Percentiles rank a stretch among this genome's conserved stretches.
These are phyloP conservation scores for Yarrowia porcina DNA, from an alignment of 805 yeast genomes.

Conservation along the genomic window DNA sequence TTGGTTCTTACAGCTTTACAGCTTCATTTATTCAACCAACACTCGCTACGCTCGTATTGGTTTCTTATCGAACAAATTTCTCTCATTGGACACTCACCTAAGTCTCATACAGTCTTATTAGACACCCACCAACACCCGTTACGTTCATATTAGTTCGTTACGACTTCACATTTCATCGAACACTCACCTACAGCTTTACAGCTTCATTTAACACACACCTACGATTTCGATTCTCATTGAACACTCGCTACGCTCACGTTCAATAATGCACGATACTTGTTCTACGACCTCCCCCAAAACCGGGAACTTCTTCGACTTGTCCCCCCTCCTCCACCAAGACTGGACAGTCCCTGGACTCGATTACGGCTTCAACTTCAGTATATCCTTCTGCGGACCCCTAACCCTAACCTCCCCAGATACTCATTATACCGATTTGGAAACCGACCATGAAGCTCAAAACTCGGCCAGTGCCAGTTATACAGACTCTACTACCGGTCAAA, in stretches of 20 bases:
- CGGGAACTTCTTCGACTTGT: conserved; percentile 45
- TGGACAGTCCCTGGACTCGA: conserved; percentile 74
- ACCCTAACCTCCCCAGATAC: background rate
- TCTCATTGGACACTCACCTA: too few species aligned
- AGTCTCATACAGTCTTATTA: too few species aligned
- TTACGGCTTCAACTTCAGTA: conserved; percentile 65
- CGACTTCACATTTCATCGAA: too few species aligned
- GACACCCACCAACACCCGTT: too few species aligned
- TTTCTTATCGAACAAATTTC: too few species aligned
- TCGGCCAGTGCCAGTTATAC: conserved; percentile 57
- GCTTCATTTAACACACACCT: too few species aligned
- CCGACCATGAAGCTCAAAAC: conserved; percentile 36
- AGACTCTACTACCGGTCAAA: conserved; percentile 42
- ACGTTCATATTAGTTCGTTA: too few species aligned
- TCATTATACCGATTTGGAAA: background rate
- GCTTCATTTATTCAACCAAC: too few species aligned
- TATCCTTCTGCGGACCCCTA: conserved; percentile 52
- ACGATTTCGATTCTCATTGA: too few species aligned
- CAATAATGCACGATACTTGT: conserved; percentile 28
- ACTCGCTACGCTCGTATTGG: too few species aligned
- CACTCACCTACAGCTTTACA: background rate
- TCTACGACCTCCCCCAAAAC: conserved; percentile 36
- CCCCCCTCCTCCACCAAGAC: conserved; percentile 43
- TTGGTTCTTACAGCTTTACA: too few species aligned
- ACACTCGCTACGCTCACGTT: background rate